phyloP scores from a whole-genome alignment of 2,329 filamentous ascomycete genomes.

The Diaporthe batatas region DNA sequence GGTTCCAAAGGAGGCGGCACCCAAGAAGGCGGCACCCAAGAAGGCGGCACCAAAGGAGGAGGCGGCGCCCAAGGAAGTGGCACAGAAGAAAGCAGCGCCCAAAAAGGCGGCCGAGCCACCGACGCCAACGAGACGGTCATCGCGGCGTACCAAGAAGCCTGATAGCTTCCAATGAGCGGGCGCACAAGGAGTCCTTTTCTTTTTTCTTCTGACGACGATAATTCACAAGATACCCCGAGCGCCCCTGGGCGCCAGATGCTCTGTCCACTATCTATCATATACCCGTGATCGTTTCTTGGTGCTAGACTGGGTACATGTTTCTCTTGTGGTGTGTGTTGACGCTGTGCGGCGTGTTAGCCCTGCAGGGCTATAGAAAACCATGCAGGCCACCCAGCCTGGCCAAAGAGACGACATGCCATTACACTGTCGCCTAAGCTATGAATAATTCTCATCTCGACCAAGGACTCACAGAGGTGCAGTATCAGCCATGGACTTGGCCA shows the following conservation, averaged over 20 bases:
- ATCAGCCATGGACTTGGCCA: background rate
- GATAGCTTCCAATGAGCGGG: slow-evolving; percentile 20
- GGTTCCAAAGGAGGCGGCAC: background rate
- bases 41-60: background rate
- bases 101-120: background rate
- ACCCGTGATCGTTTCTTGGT: background rate
- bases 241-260: slow-evolving; percentile 35
- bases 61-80: background rate
- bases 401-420: background rate
- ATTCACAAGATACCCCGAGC: slow-evolving; percentile 31
- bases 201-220: slow-evolving; percentile 13
- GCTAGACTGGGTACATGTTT: background rate
- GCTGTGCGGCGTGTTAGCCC: background rate
- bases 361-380: no score
- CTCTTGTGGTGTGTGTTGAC: background rate
- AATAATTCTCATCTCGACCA: background rate
- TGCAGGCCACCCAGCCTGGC: no score
- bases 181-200: background rate
- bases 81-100: background rate
- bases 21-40: background rate
- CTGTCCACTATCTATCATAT: background rate
- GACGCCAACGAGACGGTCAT: slow-evolving; percentile 28
- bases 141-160: slow-evolving; percentile 28
- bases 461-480: background rate
- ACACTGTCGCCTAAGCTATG: background rate